These are phyloP conservation scores for Immersiporthe knoxdaviesiana DNA, from an alignment of 2,329 filamentous ascomycete genomes.

Conservation along the genomic window DNA sequence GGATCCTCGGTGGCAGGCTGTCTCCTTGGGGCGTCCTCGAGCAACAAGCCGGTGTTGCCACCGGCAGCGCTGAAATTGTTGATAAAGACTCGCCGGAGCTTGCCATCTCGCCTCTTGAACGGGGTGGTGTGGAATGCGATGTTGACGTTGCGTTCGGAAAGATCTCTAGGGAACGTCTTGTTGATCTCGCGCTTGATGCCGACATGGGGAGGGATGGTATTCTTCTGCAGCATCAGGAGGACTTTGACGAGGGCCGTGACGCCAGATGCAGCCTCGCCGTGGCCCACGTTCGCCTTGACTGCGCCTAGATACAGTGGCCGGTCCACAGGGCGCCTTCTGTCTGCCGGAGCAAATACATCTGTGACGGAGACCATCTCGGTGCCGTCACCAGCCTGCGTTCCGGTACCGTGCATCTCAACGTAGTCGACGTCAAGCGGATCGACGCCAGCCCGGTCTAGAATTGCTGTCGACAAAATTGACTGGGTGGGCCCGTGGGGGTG, in stretches of 20 bases:
- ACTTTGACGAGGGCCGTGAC: constrained; percentile 67
- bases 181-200: constrained; percentile 70
- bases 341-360: constrained; percentile 52
- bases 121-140: constrained; percentile 59
- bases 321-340: constrained; percentile 49
- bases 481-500: constrained; percentile 80
- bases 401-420: constrained; percentile 89
- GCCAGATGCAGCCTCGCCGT: constrained; percentile 65
- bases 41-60: constrained; percentile 69
- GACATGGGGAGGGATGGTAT: constrained; percentile 65
- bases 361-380: constrained; percentile 81
- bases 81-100: constrained; percentile 54
- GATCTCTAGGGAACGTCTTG: constrained; percentile 59
- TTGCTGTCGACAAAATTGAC: constrained; percentile 68
- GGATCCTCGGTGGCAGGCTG: constrained; percentile 47
- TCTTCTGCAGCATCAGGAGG: constrained; percentile 66
- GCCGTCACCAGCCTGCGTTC: constrained; percentile 82
- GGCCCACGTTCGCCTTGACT: constrained; percentile 67
- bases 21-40: constrained; percentile 61
- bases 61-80: constrained; percentile 76
- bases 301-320: constrained; percentile 65
- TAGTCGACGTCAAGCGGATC: constrained; percentile 79
- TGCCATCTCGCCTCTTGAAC: constrained; percentile 52
- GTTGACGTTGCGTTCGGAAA: constrained; percentile 60
- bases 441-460: constrained; percentile 73